Conservation (phyloP, 495 filamentous ascomycete genomes). For the Neurospora terricola region DNA sequence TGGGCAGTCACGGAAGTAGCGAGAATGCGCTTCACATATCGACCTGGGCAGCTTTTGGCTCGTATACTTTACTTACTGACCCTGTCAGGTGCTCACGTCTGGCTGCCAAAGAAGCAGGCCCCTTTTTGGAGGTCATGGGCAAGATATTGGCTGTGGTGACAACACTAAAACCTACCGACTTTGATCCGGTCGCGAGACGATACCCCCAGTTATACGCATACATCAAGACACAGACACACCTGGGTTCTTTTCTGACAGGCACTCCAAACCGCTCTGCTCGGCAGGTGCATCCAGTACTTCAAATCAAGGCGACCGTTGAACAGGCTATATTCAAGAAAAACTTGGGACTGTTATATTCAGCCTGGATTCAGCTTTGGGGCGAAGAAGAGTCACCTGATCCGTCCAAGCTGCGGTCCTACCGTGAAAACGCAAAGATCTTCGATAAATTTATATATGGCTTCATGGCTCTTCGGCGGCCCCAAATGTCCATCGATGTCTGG, state of each 20-base stretch:
- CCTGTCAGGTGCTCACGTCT: conserved; percentile 12
- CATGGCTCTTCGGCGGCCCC: conserved; percentile 36
- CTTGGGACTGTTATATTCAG: conserved; percentile 8
- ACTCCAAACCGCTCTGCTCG: not conserved
- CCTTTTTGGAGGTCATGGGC: conserved; percentile 16
- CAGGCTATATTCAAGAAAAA: conserved; percentile 11
- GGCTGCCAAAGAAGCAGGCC: conserved; percentile 8
- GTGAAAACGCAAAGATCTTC: conserved; percentile 30
- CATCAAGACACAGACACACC: conserved; percentile 1
- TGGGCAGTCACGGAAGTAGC: not conserved
- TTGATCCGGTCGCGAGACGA: not conserved
- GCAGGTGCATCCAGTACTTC: not conserved
- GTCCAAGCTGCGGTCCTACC: conserved; percentile 8
- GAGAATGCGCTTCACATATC: conserved; percentile 12
- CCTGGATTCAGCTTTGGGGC: conserved; percentile 27
- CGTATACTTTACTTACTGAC: conserved; percentile 31
- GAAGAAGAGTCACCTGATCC: not conserved
- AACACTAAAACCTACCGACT: conserved; percentile 3
- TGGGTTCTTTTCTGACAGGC: conserved; percentile 1
- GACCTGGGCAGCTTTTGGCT: conserved; percentile 29
- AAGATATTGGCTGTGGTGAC: not conserved
- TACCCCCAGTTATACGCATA: not conserved
- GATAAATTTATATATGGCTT: conserved; percentile 45
- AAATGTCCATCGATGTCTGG: conserved; percentile 48
- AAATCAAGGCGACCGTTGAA: conserved; percentile 1